These are phyloP conservation scores for Pancytospora epiphaga DNA, from an alignment of 371 early-diverging fungal genomes.

Conservation along the genomic window DNA sequence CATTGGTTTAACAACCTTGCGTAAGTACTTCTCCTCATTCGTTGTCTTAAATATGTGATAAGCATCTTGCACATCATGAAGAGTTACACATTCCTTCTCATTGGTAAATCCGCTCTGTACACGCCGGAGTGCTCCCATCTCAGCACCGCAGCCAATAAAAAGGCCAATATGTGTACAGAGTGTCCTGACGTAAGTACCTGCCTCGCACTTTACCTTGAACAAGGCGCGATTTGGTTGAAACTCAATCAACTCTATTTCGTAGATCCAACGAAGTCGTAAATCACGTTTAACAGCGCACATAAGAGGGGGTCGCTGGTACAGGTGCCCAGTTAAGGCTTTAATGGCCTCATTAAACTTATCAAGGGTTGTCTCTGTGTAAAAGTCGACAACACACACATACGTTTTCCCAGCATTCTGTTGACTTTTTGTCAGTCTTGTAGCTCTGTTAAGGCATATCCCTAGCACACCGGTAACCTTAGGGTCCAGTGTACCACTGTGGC, in stretches of 20 bases:
- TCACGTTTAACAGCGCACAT: slow-evolving; percentile 99
- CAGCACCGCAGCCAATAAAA: slow-evolving; percentile 85
- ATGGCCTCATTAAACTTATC: slow-evolving; percentile 64
- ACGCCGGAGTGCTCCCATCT: slow-evolving; percentile 97
- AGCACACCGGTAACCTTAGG: slow-evolving; percentile 98
- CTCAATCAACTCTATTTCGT: slow-evolving; percentile 83
- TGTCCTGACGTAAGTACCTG: slow-evolving; percentile 98
- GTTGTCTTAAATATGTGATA: slow-evolving; percentile 88
- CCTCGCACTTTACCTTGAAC: slow-evolving; percentile 95
- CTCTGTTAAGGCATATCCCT: slow-evolving; percentile 93
- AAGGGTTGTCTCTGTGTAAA: slow-evolving; percentile 57
- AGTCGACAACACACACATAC: slow-evolving; percentile 86
- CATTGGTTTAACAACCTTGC: slow-evolving; percentile 84
- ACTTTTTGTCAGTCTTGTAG: slow-evolving; percentile 93
- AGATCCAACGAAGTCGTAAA: slow-evolving; percentile 92
- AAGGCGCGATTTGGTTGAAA: slow-evolving; percentile 83
- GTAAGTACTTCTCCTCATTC: slow-evolving; percentile 80
- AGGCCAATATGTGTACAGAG: slow-evolving; percentile 95
- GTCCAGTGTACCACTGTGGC: slow-evolving; percentile 96
- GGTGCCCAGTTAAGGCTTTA: slow-evolving; percentile 84
- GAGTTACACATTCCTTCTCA: slow-evolving; percentile 78
- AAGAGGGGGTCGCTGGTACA: slow-evolving; percentile 96
- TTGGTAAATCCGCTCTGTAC: slow-evolving; percentile 81
- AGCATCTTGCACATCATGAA: slow-evolving; percentile 97
- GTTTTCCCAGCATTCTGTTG: slow-evolving; percentile 95